Percentiles rank a stretch among this genome's conserved stretches.
phyloP scores from a whole-genome alignment of 108 stramenopile species.

The Pseudonitzschia multiseries region DNA sequence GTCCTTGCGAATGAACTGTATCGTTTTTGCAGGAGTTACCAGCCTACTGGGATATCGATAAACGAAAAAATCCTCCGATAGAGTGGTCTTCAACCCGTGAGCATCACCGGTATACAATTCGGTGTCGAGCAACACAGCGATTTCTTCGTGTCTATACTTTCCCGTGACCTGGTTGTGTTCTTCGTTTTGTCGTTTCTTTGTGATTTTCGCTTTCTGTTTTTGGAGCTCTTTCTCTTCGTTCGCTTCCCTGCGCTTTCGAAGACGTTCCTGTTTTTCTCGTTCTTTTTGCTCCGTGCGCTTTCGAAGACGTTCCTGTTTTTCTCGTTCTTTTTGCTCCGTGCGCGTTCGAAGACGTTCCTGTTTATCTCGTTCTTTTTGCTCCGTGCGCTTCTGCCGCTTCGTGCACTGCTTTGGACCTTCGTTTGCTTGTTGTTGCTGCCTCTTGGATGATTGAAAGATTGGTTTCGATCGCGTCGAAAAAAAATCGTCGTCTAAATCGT shows the following conservation, averaged over 20 bases:
- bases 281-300: no score
- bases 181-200: conserved; percentile 32
- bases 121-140: conserved; percentile 48
- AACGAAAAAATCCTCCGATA: conserved; percentile 23
- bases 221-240: conserved; percentile 27
- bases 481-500: background rate
- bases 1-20: conserved; percentile 58
- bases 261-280: conserved; percentile 16
- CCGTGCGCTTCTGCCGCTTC: background rate
- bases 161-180: conserved; percentile 41
- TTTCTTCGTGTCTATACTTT: conserved; percentile 49
- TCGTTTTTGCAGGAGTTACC: conserved; percentile 9
- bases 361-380: conserved; percentile 24
- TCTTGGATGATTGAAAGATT: background rate
- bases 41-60: background rate
- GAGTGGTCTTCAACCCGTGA: conserved; percentile 9
- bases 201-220: conserved; percentile 25
- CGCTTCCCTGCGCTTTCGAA: conserved; percentile 25
- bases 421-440: no score
- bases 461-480: conserved; percentile 9
- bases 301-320: conserved; percentile 30
- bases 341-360: conserved; percentile 12
- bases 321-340: conserved; percentile 27
- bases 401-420: conserved; percentile 1
- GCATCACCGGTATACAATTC: conserved; percentile 15